Evolutionary conservation across 148 eudicot species (phyloP), one percentile per base, ranked within the genome.

Genomic region (Persicaria tinctoria): DNA sequence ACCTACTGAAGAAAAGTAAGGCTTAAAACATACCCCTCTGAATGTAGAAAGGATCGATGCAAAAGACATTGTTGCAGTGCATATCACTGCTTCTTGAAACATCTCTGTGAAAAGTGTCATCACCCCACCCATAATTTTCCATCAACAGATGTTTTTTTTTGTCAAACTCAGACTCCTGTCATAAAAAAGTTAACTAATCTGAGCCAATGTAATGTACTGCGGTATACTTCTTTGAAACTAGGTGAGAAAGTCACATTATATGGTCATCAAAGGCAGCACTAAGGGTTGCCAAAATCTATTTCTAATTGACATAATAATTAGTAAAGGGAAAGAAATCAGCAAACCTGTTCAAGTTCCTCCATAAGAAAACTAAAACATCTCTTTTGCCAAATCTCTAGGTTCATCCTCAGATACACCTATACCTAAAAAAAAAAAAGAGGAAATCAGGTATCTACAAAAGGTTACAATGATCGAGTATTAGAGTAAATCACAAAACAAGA

Each of bases 101-200:
- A 76, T 59, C 83, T 3, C 59, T 63, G 54, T 77, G 78, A 38
- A 44, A 60, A 41, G 53, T 76, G 74, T 79, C 48, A 78, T 84
- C 86, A 47, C 82, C 79, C 96, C 96, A 95, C 71, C 97, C 98
- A 85, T 84, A 90, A 76, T 77, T 79, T 66, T 79, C 88, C 83
- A 86, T 79, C 14, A 53, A 68, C 27, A 78, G 73, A 32, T 86
- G 74, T 59, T 79, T 78, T 13, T 84, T 20, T 20, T 0, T 74
- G 51, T 70, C 73, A 9, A 70, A 45, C 54, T 46, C 51, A 70
- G 53, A 46, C 41, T 47, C 54, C 73, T 64, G 70, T 4, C 47
- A 64, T 10, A 3, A 64, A 46, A 64, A 14, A 64, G 38, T 63
- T 64, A 32, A 64, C 23, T 20, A 20, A 20, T 20, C 12, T 38